phyloP scores from a whole-genome alignment of 2,329 filamentous ascomycete species.

The Huntiella moniliformis region DNA sequence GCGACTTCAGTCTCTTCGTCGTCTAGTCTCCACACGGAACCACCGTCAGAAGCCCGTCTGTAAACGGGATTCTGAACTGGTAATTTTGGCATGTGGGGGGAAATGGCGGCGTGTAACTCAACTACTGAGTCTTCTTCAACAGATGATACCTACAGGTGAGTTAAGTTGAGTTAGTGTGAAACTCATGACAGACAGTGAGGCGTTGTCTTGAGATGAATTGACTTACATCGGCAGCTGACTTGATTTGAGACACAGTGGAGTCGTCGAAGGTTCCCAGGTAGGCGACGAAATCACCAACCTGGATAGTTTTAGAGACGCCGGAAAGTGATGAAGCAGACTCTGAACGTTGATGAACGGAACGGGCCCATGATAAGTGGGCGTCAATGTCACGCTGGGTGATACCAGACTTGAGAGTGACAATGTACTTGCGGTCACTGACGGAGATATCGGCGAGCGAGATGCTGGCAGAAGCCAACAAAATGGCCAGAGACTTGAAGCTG shows the following conservation, averaged over 20 bases:
- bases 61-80: neutral
- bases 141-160: constrained; percentile 8
- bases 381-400: constrained; percentile 18
- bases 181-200: neutral
- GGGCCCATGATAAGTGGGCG: constrained; percentile 20
- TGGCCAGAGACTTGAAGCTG: constrained; percentile 13
- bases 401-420: constrained; percentile 25
- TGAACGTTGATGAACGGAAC: constrained; percentile 17
- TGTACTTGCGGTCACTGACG: constrained; percentile 22
- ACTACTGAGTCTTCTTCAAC: constrained; percentile 5
- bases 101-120: constrained; percentile 1
- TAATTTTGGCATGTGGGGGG: neutral
- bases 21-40: constrained; percentile 4
- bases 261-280: constrained; percentile 25
- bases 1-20: neutral
- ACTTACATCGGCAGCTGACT: constrained; percentile 23
- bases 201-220: constrained; percentile 30
- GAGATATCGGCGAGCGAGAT: constrained; percentile 14
- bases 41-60: neutral
- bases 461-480: constrained; percentile 10
- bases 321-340: constrained; percentile 18
- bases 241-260: constrained; percentile 22
- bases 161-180: neutral
- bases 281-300: constrained; percentile 20
- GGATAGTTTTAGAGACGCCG: constrained; percentile 18